Base-by-base conservation (phyloP, 345 rosid genomes). In the Eutrema yunnanense region DNA sequence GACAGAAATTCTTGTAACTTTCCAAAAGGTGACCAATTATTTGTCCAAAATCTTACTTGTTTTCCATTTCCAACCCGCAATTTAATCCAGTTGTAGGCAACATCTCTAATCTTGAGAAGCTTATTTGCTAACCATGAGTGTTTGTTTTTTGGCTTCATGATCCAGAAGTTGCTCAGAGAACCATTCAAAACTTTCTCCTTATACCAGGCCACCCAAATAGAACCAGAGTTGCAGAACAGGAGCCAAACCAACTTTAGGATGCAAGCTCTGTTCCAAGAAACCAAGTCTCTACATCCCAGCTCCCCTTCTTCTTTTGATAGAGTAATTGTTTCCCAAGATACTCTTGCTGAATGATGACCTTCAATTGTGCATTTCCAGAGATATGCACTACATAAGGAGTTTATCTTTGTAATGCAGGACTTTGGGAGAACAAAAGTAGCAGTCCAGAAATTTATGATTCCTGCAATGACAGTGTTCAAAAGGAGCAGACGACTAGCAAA, bases 271-370 rank as follows among this genome's bases (percentile, higher is more conserved):
- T 46, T 46, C 50, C 50, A 7, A 5, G 0, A 2, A 2, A 14
- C 2, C 0, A 46, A 1, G 8, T 46, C 22, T 14, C 3, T 14
- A 46, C 22, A 29, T 0, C 55, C 55, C 0, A 48, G 5, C 0
- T 29, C 52, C 0, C 52, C 52, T 19, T 48, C 29, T 0, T 26
- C 6, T 33, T 5, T 50, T 22, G 13, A 5, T 4, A 4, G 3
- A 0, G 6, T 22, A 0, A 50, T 13, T 3, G 6, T 3, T 0
- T 9, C 32, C 55, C 55, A 50, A 0, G 33, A 4, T 0, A 50
- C 32, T 4, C 33, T 49, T 7, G 55, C 33, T 50, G 16, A 1
- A 6, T 46, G 9, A 46, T 46, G 50, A 3, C 32, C 12, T 5
- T 26, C 12, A 9, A 3, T 3, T 0, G 7, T 22, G 0, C 55